These are phyloP conservation scores for Talaromyces funiculosus DNA, from an alignment of 2,329 filamentous ascomycete genomes.

Conservation along the genomic window DNA sequence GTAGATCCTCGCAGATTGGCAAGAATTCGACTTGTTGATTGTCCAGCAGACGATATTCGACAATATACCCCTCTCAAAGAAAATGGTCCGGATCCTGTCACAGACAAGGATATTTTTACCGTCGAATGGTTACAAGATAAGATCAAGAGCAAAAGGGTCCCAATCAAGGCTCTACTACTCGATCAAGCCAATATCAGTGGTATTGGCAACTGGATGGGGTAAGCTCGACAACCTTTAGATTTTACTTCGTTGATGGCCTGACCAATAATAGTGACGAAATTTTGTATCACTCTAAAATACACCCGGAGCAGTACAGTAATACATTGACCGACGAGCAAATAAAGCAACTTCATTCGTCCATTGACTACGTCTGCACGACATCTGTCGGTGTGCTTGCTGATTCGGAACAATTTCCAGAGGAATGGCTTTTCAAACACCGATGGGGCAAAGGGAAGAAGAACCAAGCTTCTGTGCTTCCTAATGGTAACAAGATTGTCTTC, in stretches of 20 bases:
- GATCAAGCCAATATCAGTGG: conserved; percentile 87
- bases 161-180: conserved; percentile 80
- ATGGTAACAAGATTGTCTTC: conserved; percentile 77
- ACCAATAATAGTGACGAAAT: conserved; percentile 64
- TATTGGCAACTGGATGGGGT: conserved; percentile 93
- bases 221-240: conserved; percentile 21
- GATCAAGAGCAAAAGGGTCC: conserved; percentile 70
- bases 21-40: conserved; percentile 76
- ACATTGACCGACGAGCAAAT: conserved; percentile 70
- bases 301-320: conserved; percentile 90
- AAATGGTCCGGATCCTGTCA: conserved; percentile 88
- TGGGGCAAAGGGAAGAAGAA: conserved; percentile 86
- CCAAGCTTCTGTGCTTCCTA: conserved; percentile 63
- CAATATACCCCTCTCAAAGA: conserved; percentile 73
- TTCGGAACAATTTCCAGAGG: conserved; percentile 72
- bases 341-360: conserved; percentile 62
- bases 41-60: conserved; percentile 68
- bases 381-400: conserved; percentile 76
- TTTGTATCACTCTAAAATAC: conserved; percentile 78
- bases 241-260: not conserved
- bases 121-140: conserved; percentile 67
- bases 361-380: conserved; percentile 72
- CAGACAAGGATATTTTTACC: conserved; percentile 72
- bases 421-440: conserved; percentile 83
- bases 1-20: conserved; percentile 75